A percentile compares a stretch with the other conserved stretches of the same genome.
Conservation (phyloP, 345 rosid genomes). For the Rubroshorea leprosula region DNA sequence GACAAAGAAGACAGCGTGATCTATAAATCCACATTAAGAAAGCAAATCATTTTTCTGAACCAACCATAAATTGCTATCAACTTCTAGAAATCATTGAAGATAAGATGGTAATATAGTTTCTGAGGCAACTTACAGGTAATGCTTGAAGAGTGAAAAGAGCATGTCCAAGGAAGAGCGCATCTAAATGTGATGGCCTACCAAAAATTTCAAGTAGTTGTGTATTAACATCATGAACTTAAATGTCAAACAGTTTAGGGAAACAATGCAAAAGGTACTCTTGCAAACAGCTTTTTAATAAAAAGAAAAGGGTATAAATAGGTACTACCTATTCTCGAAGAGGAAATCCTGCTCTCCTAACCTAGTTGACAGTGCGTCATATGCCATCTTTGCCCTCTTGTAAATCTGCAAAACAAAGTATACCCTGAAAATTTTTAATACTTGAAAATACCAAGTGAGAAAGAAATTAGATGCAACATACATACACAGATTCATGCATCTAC, state of each 20-base stretch:
- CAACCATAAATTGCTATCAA: neutral
- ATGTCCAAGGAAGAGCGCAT: conserved; percentile 68
- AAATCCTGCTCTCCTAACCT: conserved; percentile 66
- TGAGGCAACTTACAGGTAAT: conserved; percentile 63
- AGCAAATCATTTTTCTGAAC: neutral
- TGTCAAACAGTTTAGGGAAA: neutral
- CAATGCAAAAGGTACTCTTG: neutral
- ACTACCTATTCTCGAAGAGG: conserved; percentile 70
- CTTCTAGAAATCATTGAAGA: conserved; percentile 3
- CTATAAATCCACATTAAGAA: neutral
- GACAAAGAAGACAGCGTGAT: neutral
- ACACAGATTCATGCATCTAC: neutral
- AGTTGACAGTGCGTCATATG: conserved; percentile 74
- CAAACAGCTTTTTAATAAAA: conserved; percentile 6
- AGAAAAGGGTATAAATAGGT: conserved; percentile 8
- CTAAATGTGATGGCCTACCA: conserved; percentile 87
- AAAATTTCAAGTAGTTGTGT: neutral
- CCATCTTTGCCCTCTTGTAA: conserved; percentile 58
- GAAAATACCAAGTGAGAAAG: neutral
- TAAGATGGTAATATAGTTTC: neutral
- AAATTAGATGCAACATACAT: neutral
- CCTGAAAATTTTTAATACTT: neutral
- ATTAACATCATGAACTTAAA: neutral
- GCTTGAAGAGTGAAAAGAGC: conserved; percentile 64
- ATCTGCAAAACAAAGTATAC: conserved; percentile 39